Evolutionary conservation across 179 eudicot genomes (phyloP), one percentile per base, ranked within the genome.

Genomic region (Drosera spatulata): DNA sequence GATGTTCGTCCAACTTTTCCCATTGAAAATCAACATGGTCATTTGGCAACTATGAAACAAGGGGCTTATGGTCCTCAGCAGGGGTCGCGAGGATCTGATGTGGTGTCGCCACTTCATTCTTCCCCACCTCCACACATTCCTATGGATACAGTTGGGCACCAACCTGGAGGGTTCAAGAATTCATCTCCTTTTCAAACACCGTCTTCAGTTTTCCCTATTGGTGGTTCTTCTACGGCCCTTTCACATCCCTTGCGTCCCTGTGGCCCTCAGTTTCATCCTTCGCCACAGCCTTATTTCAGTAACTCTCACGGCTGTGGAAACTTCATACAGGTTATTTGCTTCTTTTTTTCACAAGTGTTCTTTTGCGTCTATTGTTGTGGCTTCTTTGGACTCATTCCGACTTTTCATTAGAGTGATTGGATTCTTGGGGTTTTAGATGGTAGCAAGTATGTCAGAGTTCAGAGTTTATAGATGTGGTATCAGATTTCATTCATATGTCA

Each of bases 41-140:
- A 43, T 39, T 66, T 65, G 15, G 60, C 57, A 63, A 59, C 61
- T 64, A 59, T 65, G 48, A 66, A 68, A 60, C 75, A 61, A 41
- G 68, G 61, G 55, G 71, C 68, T 57, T 72, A 64, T 60, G 70
- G 58, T 62, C 67, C 64, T 5, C 7, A 55, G 51, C 72, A 65
- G 56, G 59, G 59, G 69, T 56, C 78, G 40, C 79, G 58, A 55
- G 65, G 64, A 55, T 62, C 22, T 64, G 75, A 68, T 61, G 48
- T 59, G 54, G 89, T 56, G 61, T 87, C 93, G 69, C 95, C 96
- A 50, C 94, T 79, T 69, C 94, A 94, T 39, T 41, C 72, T 63
- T 81, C 94, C 44, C 91, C 90, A 50, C 90, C 82, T 63, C 71
- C 33, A 52, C 67, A 48, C 44, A 41, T 77, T 71, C 82, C 85